Base-by-base conservation (phyloP, 2,329 filamentous ascomycete species). In the Sclerotinia nivalis region DNA sequence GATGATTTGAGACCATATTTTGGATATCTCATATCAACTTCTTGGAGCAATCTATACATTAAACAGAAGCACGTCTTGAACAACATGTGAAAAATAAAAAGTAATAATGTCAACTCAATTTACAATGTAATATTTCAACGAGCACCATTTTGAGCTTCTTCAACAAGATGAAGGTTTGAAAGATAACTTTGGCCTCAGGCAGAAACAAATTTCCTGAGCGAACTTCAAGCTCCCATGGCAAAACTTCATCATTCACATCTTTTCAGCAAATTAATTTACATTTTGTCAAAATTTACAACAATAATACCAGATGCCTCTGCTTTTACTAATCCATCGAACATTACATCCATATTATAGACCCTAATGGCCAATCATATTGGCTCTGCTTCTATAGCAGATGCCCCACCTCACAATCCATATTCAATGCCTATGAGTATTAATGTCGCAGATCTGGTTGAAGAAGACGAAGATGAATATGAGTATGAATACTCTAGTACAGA, bases 401-500 rank as follows among this genome's bases (percentile, higher is more conserved):
- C 72, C 73, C 75, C 73, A 56, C 75, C 70, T 71, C 58, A 69
- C 56, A 50, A 73, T 59, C 34, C 52, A 49, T 37, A 69, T 50
- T 49, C 56, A 47, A 45, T 58, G 50, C 37, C 68, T 61, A 72
- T 71, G 59, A 47, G 55, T 50, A 56, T 59, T 20, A 20, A 66
- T 66, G 37, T 55, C 20, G 52, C 50, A 43, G 25, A 60, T 20
- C 56, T 31, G 72, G 60, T 68, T 13, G 72, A 72, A 50, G 56
- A 54, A 13, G 82, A 88, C 71, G 86, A 89, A 62, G 86, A 88
- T 20, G 87, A 89, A 1, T 34, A 59, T 20, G 56, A 59, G 3
- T 90, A 87, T 87, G 88, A 90, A 73, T 90, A 90, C 75, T 90
- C 88, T 0, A 79, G 81, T 3, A 88, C 86, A 0, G 87, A 90